Conservation (phyloP, 1,139 yeast species). For the Pichia sp. region DNA sequence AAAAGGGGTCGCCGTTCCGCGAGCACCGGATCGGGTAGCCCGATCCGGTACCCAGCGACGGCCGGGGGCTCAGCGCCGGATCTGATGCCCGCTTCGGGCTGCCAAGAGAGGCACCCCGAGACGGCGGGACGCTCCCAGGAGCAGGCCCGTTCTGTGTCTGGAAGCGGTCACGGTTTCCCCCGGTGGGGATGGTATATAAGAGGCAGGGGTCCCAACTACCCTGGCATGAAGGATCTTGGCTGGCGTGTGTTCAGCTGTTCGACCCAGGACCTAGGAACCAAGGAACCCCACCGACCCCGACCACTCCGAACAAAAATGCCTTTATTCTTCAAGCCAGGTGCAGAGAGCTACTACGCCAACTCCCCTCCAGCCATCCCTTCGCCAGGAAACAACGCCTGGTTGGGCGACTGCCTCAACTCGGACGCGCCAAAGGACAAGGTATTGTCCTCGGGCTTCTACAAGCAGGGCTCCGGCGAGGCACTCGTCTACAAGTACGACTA, state of each 20-base stretch:
- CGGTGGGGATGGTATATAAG: background rate
- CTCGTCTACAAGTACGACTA: constrained; percentile 59
- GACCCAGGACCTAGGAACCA: too few species aligned
- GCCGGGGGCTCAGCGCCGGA: background rate
- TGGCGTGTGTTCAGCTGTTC: too few species aligned
- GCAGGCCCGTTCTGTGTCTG: background rate
- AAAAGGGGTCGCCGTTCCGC: background rate
- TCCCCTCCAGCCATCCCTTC: constrained; percentile 48
- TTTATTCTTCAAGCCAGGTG: constrained; percentile 48
- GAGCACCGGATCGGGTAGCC: background rate
- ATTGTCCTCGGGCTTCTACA: constrained; percentile 62
- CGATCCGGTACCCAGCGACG: background rate
- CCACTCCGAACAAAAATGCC: constrained; percentile 39
- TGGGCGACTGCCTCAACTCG: constrained; percentile 59
- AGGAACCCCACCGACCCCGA: background rate
- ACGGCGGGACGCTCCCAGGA: background rate
- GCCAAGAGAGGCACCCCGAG: background rate
- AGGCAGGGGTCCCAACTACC: background rate
- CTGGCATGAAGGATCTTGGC: too few species aligned
- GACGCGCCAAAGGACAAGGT: constrained; percentile 53
- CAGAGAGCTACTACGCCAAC: constrained; percentile 43
- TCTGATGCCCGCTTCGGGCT: background rate
- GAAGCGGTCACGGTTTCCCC: background rate
- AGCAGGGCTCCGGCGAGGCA: constrained; percentile 63
- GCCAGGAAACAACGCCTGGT: constrained; percentile 54